Evolutionary conservation across 2,329 filamentous ascomycete genomes (phyloP).

Genomic region (Ramularia collo-cygni): DNA sequence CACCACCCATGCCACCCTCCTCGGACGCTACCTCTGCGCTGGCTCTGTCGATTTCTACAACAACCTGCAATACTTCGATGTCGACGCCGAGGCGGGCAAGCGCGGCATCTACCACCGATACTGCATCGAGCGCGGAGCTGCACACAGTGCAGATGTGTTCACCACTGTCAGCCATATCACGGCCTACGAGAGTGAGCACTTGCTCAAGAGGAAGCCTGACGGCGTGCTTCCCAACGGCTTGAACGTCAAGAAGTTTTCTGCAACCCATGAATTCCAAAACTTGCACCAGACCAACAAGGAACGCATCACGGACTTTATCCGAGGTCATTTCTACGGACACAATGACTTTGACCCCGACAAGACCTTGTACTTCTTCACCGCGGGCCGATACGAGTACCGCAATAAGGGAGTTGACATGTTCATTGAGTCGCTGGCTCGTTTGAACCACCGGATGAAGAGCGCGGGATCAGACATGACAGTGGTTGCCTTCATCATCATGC

Average conservation of each 20-base stretch:
- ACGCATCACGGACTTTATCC: slow-evolving; percentile 97
- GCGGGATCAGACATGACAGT: slow-evolving; percentile 85
- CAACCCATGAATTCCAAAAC: slow-evolving; percentile 98
- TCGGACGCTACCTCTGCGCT: slow-evolving; percentile 92
- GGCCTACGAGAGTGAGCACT: slow-evolving; percentile 93
- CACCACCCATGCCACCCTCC: slow-evolving; percentile 91
- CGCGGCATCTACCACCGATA: slow-evolving; percentile 97
- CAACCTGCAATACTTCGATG: slow-evolving; percentile 93
- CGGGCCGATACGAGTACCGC: slow-evolving; percentile 92
- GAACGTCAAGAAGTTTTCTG: slow-evolving; percentile 97
- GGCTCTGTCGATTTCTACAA: slow-evolving; percentile 99
- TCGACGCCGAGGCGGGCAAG: slow-evolving; percentile 93
- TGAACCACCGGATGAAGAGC: slow-evolving; percentile 87
- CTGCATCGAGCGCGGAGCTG: slow-evolving; percentile 90
- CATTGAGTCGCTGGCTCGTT: slow-evolving; percentile 86
- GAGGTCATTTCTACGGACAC: slow-evolving; percentile 96
- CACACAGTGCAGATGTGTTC: slow-evolving; percentile 91
- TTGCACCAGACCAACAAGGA: slow-evolving; percentile 93
- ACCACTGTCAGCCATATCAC: slow-evolving; percentile 98
- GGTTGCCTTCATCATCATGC: slow-evolving; percentile 98
- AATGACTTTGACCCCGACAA: slow-evolving; percentile 96
- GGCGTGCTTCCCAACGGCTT: slow-evolving; percentile 93
- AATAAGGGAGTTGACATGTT: slow-evolving; percentile 99
- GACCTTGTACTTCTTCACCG: slow-evolving; percentile 95
- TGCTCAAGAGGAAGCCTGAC: slow-evolving; percentile 95